phyloP scores from a whole-genome alignment of 164 flowering plant genomes.

The Houttuynia cordata region DNA sequence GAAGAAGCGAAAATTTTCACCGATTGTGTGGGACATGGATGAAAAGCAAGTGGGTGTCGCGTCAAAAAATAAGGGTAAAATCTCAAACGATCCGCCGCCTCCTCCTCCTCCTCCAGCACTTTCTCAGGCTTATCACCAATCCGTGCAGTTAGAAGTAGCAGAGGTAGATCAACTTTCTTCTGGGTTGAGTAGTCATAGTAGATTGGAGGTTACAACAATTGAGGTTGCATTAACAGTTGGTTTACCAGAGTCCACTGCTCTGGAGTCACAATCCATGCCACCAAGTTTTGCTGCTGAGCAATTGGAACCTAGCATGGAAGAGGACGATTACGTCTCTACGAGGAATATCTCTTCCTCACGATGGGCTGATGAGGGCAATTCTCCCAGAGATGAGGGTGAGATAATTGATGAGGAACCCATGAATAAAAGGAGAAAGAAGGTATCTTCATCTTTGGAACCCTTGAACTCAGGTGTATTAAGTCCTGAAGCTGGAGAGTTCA shows the following conservation, averaged over 20 bases:
- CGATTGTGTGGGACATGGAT: conserved; percentile 34
- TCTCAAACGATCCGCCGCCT: not conserved
- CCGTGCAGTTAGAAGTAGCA: conserved; percentile 1
- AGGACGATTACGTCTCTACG: conserved; percentile 48
- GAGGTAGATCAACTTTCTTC: conserved; percentile 4
- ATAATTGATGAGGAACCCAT: conserved; percentile 9
- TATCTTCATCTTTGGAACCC: not conserved
- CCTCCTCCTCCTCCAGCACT: conserved; percentile 6
- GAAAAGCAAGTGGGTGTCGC: conserved; percentile 12
- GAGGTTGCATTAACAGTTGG: conserved; percentile 2
- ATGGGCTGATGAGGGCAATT: conserved; percentile 67
- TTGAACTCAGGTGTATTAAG: conserved; percentile 15
- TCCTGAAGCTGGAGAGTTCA: conserved; percentile 33
- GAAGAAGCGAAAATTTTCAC: conserved; percentile 66
- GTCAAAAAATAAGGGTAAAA: not conserved
- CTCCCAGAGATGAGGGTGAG: conserved; percentile 23
- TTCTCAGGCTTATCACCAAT: conserved; percentile 1
- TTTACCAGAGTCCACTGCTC: conserved; percentile 5
- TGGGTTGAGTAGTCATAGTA: not conserved
- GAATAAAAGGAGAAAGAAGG: conserved; percentile 6
- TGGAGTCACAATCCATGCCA: conserved; percentile 9
- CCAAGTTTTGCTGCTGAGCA: conserved; percentile 18
- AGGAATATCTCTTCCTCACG: conserved; percentile 75
- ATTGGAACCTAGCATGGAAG: conserved; percentile 25
- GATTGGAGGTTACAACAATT: not conserved